These are phyloP conservation scores for Obba rivulosa DNA, from an alignment of 768 basidiomycete species.

Conservation along the genomic window DNA sequence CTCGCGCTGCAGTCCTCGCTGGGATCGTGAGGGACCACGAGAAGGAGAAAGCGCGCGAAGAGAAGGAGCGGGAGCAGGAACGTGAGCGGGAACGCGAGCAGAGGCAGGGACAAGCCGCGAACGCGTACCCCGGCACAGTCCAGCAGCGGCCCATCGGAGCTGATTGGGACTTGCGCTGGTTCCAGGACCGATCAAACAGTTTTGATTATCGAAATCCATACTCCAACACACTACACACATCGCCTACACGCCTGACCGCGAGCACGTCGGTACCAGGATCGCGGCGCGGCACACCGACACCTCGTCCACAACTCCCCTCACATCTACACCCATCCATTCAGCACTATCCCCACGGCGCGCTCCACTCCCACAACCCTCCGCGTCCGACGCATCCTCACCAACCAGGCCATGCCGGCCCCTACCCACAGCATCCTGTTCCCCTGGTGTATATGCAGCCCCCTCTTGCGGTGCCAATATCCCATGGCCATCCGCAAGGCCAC, in stretches of 20 bases:
- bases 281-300: not conserved
- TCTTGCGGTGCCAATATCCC: not conserved
- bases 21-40: constrained; percentile 37
- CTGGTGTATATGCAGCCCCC: not conserved
- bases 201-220: too few species aligned
- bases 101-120: not conserved
- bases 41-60: constrained; percentile 24
- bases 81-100: not conserved
- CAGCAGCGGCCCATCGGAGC: not conserved
- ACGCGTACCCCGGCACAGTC: not conserved
- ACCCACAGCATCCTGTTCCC: not conserved
- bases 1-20: constrained; percentile 50
- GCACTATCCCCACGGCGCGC: not conserved
- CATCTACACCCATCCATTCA: constrained; percentile 18
- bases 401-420: not conserved
- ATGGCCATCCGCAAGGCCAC: not conserved
- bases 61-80: constrained; percentile 25
- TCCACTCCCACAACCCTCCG: not conserved
- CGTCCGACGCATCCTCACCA: not conserved
- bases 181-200: not conserved
- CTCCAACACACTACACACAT: too few species aligned
- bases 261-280: not conserved
- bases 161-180: not conserved
- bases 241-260: too few species aligned
- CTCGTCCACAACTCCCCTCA: constrained; percentile 7